Evolutionary conservation across 768 basidiomycete species (phyloP).

Genomic region (Termitomyces sp.): DNA sequence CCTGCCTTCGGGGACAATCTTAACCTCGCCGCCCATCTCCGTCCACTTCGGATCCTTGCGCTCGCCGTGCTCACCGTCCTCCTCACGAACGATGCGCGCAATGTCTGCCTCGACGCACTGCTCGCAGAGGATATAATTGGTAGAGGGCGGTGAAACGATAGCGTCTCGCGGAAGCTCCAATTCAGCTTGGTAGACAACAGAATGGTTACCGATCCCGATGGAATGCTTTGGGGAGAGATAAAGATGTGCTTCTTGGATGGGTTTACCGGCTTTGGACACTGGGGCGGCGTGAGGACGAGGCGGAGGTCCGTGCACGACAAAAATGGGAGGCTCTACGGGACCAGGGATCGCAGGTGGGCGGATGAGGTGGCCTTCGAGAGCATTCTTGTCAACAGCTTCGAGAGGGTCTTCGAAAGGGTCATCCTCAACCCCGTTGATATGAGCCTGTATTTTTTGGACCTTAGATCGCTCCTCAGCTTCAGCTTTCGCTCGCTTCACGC

Average conservation of each 20-base stretch:
- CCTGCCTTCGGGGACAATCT: background rate
- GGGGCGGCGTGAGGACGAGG: slow-evolving; percentile 6
- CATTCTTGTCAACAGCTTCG: background rate
- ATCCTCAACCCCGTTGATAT: background rate
- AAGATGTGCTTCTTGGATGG: slow-evolving; percentile 38
- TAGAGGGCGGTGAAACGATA: background rate
- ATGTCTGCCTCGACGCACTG: slow-evolving; percentile 30
- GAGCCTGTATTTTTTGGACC: background rate
- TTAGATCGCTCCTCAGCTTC: slow-evolving; percentile 2
- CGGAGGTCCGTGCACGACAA: slow-evolving; percentile 21
- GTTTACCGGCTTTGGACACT: background rate
- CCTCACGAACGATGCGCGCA: slow-evolving; percentile 15
- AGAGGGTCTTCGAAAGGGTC: background rate
- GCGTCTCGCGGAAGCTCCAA: slow-evolving; percentile 21
- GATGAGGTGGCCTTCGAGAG: slow-evolving; percentile 9
- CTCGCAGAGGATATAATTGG: slow-evolving; percentile 24
- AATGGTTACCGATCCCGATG: slow-evolving; percentile 47
- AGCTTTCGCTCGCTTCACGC: background rate
- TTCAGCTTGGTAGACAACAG: slow-evolving; percentile 42
- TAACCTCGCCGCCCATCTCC: slow-evolving; percentile 7
- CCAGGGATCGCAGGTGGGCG: slow-evolving; percentile 5
- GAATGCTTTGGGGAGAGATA: slow-evolving; percentile 33
- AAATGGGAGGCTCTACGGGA: slow-evolving; percentile 20
- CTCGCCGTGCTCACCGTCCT: slow-evolving; percentile 20
- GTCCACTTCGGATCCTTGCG: slow-evolving; percentile 12